Conservation (phyloP, 495 filamentous ascomycete species). For the Penicillium silybi region DNA sequence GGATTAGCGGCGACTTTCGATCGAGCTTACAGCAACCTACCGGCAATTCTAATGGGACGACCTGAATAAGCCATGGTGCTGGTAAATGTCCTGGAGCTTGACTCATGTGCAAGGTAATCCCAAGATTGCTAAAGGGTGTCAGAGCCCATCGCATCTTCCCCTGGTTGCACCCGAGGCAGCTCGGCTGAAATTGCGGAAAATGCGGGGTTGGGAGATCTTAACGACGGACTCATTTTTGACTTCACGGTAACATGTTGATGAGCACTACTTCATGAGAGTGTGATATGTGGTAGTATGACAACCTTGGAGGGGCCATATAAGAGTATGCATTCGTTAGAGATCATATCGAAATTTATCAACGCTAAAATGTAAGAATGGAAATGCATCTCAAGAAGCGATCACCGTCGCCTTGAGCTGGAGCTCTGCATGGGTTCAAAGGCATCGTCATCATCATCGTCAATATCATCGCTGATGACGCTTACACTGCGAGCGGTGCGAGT, state of each 20-base stretch:
- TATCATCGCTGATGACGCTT: constrained; percentile 44
- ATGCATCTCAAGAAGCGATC: neutral
- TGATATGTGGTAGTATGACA: too few relatives aligned
- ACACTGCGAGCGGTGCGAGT: constrained; percentile 38
- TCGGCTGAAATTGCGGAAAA: constrained; percentile 8
- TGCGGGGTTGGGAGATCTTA: constrained; percentile 6
- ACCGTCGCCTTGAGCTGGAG: constrained; percentile 14
- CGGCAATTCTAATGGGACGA: constrained; percentile 24
- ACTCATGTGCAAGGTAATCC: neutral
- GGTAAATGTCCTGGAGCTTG: neutral
- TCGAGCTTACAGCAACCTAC: neutral
- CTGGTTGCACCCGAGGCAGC: constrained; percentile 5
- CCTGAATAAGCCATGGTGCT: constrained; percentile 14
- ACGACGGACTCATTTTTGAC: too few relatives aligned
- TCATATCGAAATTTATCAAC: neutral
- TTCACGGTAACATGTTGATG: too few relatives aligned
- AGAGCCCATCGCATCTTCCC: neutral
- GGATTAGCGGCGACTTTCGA: neutral
- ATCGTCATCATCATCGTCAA: constrained; percentile 77
- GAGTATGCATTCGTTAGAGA: neutral
- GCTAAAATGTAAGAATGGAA: neutral
- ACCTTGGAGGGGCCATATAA: neutral
- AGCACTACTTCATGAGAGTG: too few relatives aligned
- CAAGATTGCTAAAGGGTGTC: neutral
- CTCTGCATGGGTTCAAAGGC: constrained; percentile 65